Base-by-base conservation (phyloP, 1,139 yeast species). In the Pichia sp. region DNA sequence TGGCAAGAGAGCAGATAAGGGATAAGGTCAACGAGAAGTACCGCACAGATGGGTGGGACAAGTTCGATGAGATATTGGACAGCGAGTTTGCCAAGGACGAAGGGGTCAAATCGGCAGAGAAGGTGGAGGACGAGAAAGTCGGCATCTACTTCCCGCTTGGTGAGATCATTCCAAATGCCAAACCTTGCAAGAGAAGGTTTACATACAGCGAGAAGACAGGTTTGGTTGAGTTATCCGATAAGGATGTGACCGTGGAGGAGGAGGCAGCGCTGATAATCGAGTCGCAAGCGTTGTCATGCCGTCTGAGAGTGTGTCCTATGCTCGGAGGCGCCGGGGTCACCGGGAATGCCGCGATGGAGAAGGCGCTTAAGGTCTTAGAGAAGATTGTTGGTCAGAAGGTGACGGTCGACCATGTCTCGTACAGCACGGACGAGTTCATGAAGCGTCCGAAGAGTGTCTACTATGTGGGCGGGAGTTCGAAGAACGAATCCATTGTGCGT, bases 381-480 rank as follows among this genome's bases (percentile, higher is more conserved):
- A 67, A 67, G 45, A 78, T 75, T 60, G 83, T 81, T 7, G 73
- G 57, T 3, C 42, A 52, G 9, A 17, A 70, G 3, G 70, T 81
- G 44, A 64, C 69, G 49, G 77, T 84, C 4, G 85, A 81, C 62
- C 83, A 83, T 2, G 75, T 75, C 53, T 63, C 65, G 34, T 84
- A 80, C 58, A 68, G 74, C 3, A 66, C 60, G 45, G 67, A 69
- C 29, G 75, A 83, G 8, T 66, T 80, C 40, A 71, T 78, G 1
- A 69, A 83, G 6, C 70, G 85, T 59, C 97, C 97, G 6, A 78
- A 83, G 55, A 81, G 83, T 58, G 81, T 87, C 16, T 89, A 82
- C 67, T 89, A 80, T 65, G 97, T 90, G 30, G 97, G 97, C 16
- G 97, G 97, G 20, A 91, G 92, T 1, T 85, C 95, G 16, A 80